Evolutionary conservation across 2,329 filamentous ascomycete genomes (phyloP), one percentile per base, ranked within the genome.

Genomic region (Neodidymelliopsis sp.): DNA sequence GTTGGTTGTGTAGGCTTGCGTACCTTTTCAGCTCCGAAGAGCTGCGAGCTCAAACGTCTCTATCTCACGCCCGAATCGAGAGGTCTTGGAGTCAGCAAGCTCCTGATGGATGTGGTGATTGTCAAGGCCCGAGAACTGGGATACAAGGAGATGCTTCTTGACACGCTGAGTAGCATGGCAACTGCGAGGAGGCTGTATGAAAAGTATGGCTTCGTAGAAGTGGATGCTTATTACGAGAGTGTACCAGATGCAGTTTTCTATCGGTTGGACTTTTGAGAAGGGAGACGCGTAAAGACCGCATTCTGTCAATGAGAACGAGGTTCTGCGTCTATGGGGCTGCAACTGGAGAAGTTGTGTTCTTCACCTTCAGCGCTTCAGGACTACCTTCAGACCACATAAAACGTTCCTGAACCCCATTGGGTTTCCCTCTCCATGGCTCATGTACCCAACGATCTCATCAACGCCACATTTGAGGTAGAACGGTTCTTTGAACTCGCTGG

Each of bases 31-130:
- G 34, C 12, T 16, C 49, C 54, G 15, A n/a, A 45, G 11, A 65
- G 63, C 15, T 80, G 77, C 57, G 83, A 86, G 63, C 79, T 85
- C 71, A 86, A 86, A 62, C 74, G 83, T 1, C 70, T 86, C 0
- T 86, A 82, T 56, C 75, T 83, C 7, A 51, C 69, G 2, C 79
- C 79, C 0, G 60, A 70, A 29, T 75, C 76, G 1, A 75, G 82
- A 18, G 79, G 82, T 2, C 56, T 73, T 10, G 80, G 81, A 0
- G 61, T 82, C 1, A 81, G 82, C 1, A 74, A 72, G 39, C 69
- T 70, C 3, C 67, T 86, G 13, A 74, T 82, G 4, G 65, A 75
- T 34, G 66, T 63, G 0, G 73, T 79, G 3, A 59, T 85, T 4
- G 62, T 64, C 4, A 67, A 71, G 24, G 83, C 82, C 16, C 73